These are phyloP conservation scores for Claviceps spartinae DNA, from an alignment of 2,329 filamentous ascomycete genomes.

Conservation along the genomic window DNA sequence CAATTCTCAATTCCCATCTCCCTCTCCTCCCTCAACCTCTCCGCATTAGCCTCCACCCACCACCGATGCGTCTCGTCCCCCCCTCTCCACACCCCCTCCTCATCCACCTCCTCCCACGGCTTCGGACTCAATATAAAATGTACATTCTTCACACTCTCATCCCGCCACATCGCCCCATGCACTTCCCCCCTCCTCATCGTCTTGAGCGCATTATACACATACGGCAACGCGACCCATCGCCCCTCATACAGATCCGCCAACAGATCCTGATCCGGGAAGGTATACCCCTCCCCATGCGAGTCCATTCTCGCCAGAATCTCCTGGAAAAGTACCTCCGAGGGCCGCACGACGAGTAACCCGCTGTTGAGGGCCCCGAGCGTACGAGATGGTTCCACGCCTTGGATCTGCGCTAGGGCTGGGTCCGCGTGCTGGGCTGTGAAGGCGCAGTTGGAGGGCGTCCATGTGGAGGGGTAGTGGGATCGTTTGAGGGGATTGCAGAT, in stretches of 20 bases:
- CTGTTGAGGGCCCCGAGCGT: slow-evolving; percentile 33
- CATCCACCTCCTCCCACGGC: slow-evolving; percentile 43
- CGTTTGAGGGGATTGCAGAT: slow-evolving; percentile 73
- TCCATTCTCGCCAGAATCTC: slow-evolving; percentile 40
- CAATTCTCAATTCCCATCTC: slow-evolving; percentile 20
- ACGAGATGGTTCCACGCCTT: slow-evolving; percentile 28
- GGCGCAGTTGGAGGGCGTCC: slow-evolving; percentile 44
- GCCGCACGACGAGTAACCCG: slow-evolving; percentile 44
- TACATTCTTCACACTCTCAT: slow-evolving; percentile 44
- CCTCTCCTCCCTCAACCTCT: slow-evolving; percentile 29
- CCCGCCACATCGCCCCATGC: slow-evolving; percentile 42
- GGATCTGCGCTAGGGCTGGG: slow-evolving; percentile 32
- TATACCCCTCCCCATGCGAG: slow-evolving; percentile 30
- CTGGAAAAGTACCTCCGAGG: slow-evolving; percentile 31
- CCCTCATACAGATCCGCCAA: slow-evolving; percentile 40
- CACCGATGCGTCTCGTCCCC: slow-evolving; percentile 37
- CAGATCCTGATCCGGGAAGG: slow-evolving; percentile 47
- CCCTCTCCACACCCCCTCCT: slow-evolving; percentile 28
- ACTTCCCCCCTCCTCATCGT: slow-evolving; percentile 40
- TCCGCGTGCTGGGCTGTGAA: slow-evolving; percentile 39
- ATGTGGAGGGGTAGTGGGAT: slow-evolving; percentile 63
- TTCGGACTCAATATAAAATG: slow-evolving; percentile 50
- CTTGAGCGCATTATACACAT: slow-evolving; percentile 50
- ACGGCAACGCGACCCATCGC: slow-evolving; percentile 45
- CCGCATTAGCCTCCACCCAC: slow-evolving; percentile 39